Conservation (phyloP, 2,329 filamentous ascomycete genomes). For the Endoconidiophora polonica region DNA sequence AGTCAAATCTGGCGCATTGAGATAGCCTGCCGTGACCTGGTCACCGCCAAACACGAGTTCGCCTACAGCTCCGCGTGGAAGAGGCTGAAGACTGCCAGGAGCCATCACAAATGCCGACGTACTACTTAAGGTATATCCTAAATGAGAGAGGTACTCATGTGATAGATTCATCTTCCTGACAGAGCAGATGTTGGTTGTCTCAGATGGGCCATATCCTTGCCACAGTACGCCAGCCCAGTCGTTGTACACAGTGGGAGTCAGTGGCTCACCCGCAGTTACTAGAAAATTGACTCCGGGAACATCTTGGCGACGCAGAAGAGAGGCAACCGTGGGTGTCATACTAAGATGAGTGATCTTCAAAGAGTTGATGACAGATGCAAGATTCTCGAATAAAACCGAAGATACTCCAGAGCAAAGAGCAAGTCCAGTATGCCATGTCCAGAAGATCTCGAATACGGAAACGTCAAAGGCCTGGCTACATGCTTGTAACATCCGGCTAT, state of each 20-base stretch:
- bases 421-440: constrained; percentile 62
- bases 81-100: constrained; percentile 27
- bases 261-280: constrained; percentile 64
- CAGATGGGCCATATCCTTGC: constrained; percentile 61
- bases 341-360: constrained; percentile 63
- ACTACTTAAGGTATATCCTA: constrained; percentile 59
- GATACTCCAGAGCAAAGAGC: constrained; percentile 61
- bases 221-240: constrained; percentile 35
- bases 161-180: constrained; percentile 42
- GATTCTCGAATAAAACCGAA: constrained; percentile 54
- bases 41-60: constrained; percentile 78
- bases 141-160: constrained; percentile 49
- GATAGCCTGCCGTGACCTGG: constrained; percentile 62
- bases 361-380: constrained; percentile 48
- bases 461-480: constrained; percentile 78
- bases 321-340: constrained; percentile 71
- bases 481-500: constrained; percentile 55
- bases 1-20: constrained; percentile 48
- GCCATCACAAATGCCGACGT: constrained; percentile 55
- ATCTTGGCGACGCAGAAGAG: constrained; percentile 49
- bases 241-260: constrained; percentile 54
- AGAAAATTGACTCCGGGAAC: constrained; percentile 59
- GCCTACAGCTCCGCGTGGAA: constrained; percentile 58
- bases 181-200: constrained; percentile 78
- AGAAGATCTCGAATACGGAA: constrained; percentile 83